Base-by-base conservation (phyloP, 805 yeast genomes). In the Candida maltosa region DNA sequence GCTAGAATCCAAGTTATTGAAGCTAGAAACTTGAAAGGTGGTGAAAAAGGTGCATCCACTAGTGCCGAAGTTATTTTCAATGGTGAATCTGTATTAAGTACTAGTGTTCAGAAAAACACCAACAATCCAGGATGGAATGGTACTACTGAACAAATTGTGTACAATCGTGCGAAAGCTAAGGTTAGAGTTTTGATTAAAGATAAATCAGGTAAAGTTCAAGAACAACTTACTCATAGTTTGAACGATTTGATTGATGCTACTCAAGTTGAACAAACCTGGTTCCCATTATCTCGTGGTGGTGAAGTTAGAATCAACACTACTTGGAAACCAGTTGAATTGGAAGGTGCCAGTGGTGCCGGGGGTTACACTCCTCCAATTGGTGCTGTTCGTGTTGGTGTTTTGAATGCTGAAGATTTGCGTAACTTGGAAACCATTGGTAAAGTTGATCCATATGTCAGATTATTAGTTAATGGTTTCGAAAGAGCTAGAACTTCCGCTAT, bases 351-450 rank as follows among this genome's bases (percentile, higher is more conserved):
- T 26, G 86, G 87, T 41, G 62, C 85, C 16, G 78, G 81, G 47
- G 93, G 91, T 34, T 91, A 88, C 63, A 78, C 87, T n/a, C 87
- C 87, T 39, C 98, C 98, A 32, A 82, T 91, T 54, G 98, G 99
- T 55, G 91, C 84, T 22, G 73, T 89, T 5, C 79, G 97, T 52
- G 69, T 93, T 19, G 69, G 74, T 40, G 59, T 93, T 41, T 76
- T 75, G 46, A 74, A 73, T 41, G 97, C 94, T 28, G 75, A 72
- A 38, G 83, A 78, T 41, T 73, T 93, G 51, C 75, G 83, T 40
- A 91, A 93, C 60, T 71, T 89, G 60, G 97, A 91, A 58, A 83
- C 77, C 37, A 71, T 93, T 40, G 97, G 97, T 41, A 86, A 80
- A 49, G 78, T 88, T 54, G 97, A 93, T 60, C 98, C 99, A 29